Evolutionary conservation across 768 basidiomycete species (phyloP), one percentile per base, ranked within the genome.

Genomic region (Pluteus cervinus): DNA sequence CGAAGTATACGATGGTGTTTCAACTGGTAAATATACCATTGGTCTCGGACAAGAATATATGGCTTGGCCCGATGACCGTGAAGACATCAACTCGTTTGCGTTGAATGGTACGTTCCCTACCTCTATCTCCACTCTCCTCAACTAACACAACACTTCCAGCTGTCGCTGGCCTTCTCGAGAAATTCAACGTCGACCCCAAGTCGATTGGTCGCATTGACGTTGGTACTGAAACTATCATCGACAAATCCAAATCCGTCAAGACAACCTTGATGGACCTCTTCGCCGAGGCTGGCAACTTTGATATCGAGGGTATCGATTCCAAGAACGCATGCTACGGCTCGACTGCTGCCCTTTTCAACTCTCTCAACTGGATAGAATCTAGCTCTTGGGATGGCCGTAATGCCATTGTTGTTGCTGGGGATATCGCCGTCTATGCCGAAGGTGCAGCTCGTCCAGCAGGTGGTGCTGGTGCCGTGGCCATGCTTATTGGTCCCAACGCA

Each of bases 321-420:
- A 98, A 98, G 71, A 99, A 97, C 57, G 96, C 96, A 14, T 99
- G 96, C 71, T 99, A 99, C 54, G 96, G 96, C 20, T 93, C 90
- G 24, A 99, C 96, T 16, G 96, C 96, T 30, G 96, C 96, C 3
- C 79, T 99, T 40, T 99, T 97, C 81, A 99, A 99, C 64, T 87
- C 90, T 33, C 71, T 94, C 56, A 99, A 99, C 75, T 99, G 96
- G 96, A 69, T 97, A 43, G 94, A 99, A 60, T 86, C 84, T 24
- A 80, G 79, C 34, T 90, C 86, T 4, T 99, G 94, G 96, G 94
- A 99, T 51, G 94, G 94, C 34, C 79, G 94, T 37, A 91, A 94
- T 57, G 94, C 96, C 8, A 92, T 99, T 45, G 92, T 98, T 44
- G 91, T 98, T 34, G 81, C 79, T 23, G 96, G 92, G 43, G 96